These are phyloP conservation scores for Umbelopsis ramanniana DNA, from an alignment of 192 early-diverging fungal genomes.

Conservation along the genomic window DNA sequence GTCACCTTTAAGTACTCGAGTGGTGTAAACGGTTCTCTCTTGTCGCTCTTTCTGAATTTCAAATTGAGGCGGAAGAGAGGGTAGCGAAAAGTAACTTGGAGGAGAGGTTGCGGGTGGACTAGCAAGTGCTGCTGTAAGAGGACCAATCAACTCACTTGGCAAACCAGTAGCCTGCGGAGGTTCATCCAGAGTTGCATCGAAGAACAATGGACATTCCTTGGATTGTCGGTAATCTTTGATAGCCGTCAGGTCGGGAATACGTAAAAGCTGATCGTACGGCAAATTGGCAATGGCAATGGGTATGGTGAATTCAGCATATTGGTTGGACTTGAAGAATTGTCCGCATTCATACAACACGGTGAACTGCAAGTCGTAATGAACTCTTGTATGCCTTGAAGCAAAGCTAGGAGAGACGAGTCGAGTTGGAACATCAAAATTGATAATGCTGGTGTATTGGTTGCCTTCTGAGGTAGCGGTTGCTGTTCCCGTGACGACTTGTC, in stretches of 20 bases:
- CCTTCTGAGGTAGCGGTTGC: constrained; percentile 18
- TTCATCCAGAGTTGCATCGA: constrained; percentile 40
- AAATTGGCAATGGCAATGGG: constrained; percentile 46
- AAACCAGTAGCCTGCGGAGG: constrained; percentile 31
- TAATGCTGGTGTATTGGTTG: constrained; percentile 1
- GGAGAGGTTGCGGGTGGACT: constrained; percentile 29
- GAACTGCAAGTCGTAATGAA: constrained; percentile 45
- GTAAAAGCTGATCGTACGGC: constrained; percentile 39
- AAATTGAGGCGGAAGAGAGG: constrained; percentile 30
- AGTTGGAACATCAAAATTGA: constrained; percentile 42
- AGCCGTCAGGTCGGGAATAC: constrained; percentile 34
- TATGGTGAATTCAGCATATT: constrained; percentile 41
- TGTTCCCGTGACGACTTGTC: constrained; percentile 30
- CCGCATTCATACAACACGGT: constrained; percentile 36
- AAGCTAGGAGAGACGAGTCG: constrained; percentile 47
- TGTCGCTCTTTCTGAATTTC: constrained; percentile 37
- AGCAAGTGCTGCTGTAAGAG: constrained; percentile 23
- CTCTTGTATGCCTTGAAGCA: constrained; percentile 45
- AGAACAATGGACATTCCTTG: constrained; percentile 37
- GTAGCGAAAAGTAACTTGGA: constrained; percentile 42
- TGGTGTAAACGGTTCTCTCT: constrained; percentile 35
- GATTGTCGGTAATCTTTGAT: constrained; percentile 31
- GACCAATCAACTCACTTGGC: constrained; percentile 21
- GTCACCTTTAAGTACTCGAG: constrained; percentile 22
- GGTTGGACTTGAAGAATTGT: constrained; percentile 38